A percentile compares a stretch with the other conserved stretches of the same genome.
Evolutionary conservation across 305 asterid species (phyloP).

Genomic region (Fraxinus sp.): DNA sequence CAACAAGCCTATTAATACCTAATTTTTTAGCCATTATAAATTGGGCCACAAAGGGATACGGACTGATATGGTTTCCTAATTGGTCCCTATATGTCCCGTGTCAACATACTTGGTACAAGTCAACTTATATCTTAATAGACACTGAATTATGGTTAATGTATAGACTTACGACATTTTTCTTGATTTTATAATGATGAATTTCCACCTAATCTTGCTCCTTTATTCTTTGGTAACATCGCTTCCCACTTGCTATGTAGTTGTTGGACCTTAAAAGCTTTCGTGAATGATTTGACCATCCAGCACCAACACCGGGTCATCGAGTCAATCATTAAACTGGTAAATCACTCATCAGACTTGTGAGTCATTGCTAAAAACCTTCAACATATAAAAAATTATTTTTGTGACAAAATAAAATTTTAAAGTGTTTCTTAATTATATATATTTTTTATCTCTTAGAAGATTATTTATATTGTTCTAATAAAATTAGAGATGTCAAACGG

Average conservation of each 20-base stretch:
- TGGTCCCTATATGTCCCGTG: not conserved
- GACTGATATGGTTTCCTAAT: not conserved
- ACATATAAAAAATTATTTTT: no score
- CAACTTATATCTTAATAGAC: conserved; percentile 22
- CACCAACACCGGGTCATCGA: not conserved
- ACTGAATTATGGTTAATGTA: conserved; percentile 21
- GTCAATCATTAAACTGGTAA: not conserved
- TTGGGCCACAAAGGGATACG: conserved; percentile 9
- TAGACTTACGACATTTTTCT: conserved; percentile 12
- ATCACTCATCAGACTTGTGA: not conserved
- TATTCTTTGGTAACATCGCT: not conserved
- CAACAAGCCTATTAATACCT: conserved; percentile 3
- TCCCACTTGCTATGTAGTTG: not conserved
- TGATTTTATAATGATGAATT: conserved; percentile 22
- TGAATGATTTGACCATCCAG: not conserved
- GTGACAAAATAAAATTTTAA: no score
- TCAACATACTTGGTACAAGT: conserved; percentile 27
- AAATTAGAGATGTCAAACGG: no score
- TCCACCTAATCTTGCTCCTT: conserved; percentile 37
- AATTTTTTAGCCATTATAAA: not conserved
- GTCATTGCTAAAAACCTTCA: not conserved
- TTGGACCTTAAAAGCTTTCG: not conserved
- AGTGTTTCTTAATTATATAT: not conserved
- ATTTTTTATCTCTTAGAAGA: no score
- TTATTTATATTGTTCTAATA: no score